These are phyloP conservation scores for Scedosporium aurantiacum DNA, from an alignment of 2,329 filamentous ascomycete species.

Conservation along the genomic window DNA sequence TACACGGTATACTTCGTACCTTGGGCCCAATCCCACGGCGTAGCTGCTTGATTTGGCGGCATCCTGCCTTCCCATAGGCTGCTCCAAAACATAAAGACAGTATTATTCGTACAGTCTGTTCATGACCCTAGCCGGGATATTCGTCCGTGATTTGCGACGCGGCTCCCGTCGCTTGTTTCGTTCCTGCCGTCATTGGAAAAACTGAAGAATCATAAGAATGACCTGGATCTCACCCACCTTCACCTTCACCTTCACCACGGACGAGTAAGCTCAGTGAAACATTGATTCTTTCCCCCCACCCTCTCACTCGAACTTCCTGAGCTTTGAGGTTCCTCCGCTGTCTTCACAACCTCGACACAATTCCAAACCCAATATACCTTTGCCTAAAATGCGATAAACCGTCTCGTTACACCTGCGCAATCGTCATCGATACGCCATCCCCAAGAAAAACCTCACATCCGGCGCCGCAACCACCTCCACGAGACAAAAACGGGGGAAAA, in stretches of 20 bases:
- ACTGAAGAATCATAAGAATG: not conserved
- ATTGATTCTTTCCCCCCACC: not conserved
- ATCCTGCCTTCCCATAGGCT: not conserved
- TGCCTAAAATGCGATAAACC: not conserved
- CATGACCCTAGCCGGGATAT: not conserved
- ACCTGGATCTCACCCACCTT: not conserved
- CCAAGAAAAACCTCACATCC: not conserved
- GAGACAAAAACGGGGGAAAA: not conserved
- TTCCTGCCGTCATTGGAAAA: not conserved
- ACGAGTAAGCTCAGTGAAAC: not conserved
- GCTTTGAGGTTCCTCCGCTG: not conserved
- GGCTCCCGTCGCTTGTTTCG: not conserved
- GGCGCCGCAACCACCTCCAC: not conserved
- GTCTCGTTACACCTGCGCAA: not conserved
- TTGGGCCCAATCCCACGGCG: not conserved
- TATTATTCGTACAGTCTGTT: not conserved
- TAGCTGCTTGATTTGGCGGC: not conserved
- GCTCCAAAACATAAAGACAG: not conserved
- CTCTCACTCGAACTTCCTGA: not conserved
- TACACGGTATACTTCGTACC: not conserved
- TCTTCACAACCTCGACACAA: not conserved
- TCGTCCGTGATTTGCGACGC: not conserved
- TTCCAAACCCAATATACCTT: not conserved
- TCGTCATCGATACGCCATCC: not conserved
- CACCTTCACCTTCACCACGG: not conserved